A percentile compares a stretch with the other conserved stretches of the same genome.
Conservation (phyloP, 1,139 yeast species). For the Pichia sp. region DNA sequence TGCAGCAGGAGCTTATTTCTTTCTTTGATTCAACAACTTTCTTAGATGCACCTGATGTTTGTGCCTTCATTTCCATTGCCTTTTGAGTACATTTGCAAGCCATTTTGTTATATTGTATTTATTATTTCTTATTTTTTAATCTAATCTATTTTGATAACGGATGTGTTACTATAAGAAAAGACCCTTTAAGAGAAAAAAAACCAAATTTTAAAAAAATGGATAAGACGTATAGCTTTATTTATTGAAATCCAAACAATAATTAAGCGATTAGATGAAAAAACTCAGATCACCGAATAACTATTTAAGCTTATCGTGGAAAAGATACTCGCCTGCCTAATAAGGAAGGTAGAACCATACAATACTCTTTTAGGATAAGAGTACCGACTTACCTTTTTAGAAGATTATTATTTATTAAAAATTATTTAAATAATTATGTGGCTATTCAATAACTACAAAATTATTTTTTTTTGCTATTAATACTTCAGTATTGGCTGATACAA, state of each 20-base stretch:
- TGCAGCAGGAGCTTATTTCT: slow-evolving; percentile 17
- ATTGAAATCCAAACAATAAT: no score
- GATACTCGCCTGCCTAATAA: slow-evolving; percentile 3
- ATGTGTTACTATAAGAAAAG: no score
- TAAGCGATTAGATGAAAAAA: no score
- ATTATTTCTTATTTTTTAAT: not conserved
- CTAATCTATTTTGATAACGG: no score
- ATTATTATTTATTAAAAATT: not conserved
- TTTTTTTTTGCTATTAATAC: no score
- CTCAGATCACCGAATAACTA: no score
- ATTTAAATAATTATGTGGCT: no score
- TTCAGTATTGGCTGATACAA: no score
- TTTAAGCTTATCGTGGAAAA: not conserved
- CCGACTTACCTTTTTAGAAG: not conserved
- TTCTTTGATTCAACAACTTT: not conserved
- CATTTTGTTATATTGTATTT: slow-evolving; percentile 13
- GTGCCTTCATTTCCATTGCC: slow-evolving; percentile 13
- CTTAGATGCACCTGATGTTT: slow-evolving; percentile 6
- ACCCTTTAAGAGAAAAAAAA: not conserved
- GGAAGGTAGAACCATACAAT: slow-evolving; percentile 2
- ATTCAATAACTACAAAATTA: no score
- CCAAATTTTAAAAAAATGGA: no score
- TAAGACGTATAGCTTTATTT: no score
- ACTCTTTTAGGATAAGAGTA: not conserved
- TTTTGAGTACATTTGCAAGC: slow-evolving; percentile 23